Conservation (phyloP, 1,139 yeast genomes). For the Hyphopichia burtonii region DNA sequence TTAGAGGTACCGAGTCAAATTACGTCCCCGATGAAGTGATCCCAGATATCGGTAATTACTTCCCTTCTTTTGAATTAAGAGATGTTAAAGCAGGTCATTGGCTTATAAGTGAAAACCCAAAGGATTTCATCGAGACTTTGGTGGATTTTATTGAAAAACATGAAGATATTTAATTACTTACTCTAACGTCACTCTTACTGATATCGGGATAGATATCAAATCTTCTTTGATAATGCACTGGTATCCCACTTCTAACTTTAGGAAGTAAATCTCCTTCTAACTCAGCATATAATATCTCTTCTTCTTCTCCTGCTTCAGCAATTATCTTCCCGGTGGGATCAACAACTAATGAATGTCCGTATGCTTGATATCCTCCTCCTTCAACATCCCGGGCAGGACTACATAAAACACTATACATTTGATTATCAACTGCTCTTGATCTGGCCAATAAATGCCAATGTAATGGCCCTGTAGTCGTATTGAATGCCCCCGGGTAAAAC, state of each 20-base stretch:
- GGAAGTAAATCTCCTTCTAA: conserved; percentile 64
- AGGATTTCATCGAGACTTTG: conserved; percentile 59
- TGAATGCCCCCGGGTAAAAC: conserved; percentile 95
- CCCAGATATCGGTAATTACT: conserved; percentile 71
- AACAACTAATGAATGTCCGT: conserved; percentile 85
- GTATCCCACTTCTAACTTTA: conserved; percentile 68
- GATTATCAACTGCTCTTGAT: conserved; percentile 88
- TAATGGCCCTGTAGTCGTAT: conserved; percentile 91
- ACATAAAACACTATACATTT: conserved; percentile 73
- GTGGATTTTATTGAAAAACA: conserved; percentile 57
- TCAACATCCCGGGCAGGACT: conserved; percentile 84
- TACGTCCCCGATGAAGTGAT: conserved; percentile 87
- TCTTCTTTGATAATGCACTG: conserved; percentile 77
- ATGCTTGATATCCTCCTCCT: conserved; percentile 76
- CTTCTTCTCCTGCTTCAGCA: conserved; percentile 83
- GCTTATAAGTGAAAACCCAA: conserved; percentile 80
- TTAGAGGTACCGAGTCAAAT: conserved; percentile 73
- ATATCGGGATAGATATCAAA: conserved; percentile 80
- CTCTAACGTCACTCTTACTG: conserved; percentile 39
- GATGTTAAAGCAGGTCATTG: conserved; percentile 91
- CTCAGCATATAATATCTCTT: conserved; percentile 77
- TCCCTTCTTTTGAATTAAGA: conserved; percentile 72
- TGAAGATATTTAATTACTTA: conserved; percentile 46
- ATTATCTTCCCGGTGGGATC: conserved; percentile 83
- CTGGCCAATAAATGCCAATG: conserved; percentile 91